These are phyloP conservation scores for Metrosideros polymorpha DNA, from an alignment of 441 rosid species.

Conservation along the genomic window DNA sequence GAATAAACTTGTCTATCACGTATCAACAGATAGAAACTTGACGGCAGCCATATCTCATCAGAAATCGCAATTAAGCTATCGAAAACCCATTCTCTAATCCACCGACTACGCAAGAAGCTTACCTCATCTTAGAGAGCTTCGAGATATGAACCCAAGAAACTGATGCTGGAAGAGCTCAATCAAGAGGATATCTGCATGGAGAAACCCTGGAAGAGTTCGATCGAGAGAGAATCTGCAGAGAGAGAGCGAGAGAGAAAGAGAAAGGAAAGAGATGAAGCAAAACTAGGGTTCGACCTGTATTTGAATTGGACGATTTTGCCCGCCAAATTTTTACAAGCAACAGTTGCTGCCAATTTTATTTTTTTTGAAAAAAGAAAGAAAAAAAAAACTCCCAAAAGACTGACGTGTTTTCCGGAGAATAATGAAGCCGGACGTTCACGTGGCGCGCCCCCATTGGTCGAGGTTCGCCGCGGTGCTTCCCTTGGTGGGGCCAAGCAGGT, in stretches of 20 bases:
- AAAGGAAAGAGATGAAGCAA: slow-evolving; percentile 17
- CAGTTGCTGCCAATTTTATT: background rate
- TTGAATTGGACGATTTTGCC: slow-evolving; percentile 57
- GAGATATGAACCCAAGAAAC: background rate
- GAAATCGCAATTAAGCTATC: background rate
- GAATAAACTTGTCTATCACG: background rate
- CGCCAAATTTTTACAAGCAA: slow-evolving; percentile 54
- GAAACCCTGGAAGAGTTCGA: background rate
- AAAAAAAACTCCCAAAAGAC: background rate
- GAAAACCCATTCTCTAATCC: background rate
- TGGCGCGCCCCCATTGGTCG: slow-evolving; percentile 22
- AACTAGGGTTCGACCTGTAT: slow-evolving; percentile 65
- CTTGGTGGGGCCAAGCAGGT: slow-evolving; percentile 5
- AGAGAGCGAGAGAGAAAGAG: slow-evolving; percentile 10
- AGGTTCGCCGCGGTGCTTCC: background rate
- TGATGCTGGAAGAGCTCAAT: background rate
- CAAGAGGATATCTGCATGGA: background rate
- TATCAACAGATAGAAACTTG: background rate
- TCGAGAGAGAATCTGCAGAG: slow-evolving; percentile 3
- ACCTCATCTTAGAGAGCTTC: background rate
- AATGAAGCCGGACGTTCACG: slow-evolving; percentile 6
- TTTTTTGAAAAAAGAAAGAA: background rate
- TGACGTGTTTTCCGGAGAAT: background rate
- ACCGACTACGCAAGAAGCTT: background rate
- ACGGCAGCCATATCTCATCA: background rate